Conservation (phyloP, 257 asterid species). For the Forsythia viridissima region DNA sequence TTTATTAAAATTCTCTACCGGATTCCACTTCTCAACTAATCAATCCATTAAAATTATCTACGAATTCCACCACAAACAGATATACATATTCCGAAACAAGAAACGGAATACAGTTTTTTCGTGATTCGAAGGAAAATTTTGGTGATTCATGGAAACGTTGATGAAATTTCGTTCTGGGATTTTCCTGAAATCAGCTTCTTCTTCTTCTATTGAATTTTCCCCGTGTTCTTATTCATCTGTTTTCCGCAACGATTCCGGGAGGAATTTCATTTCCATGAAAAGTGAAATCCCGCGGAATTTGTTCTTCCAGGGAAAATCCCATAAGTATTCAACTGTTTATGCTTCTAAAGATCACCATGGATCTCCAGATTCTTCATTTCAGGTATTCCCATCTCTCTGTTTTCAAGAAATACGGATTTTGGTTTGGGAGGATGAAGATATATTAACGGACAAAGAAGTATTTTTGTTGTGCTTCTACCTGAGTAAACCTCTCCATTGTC, state of each 20-base stretch:
- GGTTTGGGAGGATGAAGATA: no score
- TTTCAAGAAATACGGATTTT: no score
- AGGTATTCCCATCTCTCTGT: constrained; percentile 37
- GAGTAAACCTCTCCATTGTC: no score
- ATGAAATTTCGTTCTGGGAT: constrained; percentile 1
- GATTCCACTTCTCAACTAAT: no score
- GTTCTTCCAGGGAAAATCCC: constrained; percentile 22
- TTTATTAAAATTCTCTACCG: no score
- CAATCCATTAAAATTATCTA: no score
- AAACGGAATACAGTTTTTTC: neutral
- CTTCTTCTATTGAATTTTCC: constrained; percentile 31
- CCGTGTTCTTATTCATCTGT: constrained; percentile 27
- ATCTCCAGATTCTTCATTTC: constrained; percentile 33
- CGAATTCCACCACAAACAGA: no score
- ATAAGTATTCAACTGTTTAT: constrained; percentile 40
- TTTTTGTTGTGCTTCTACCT: no score
- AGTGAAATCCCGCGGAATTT: constrained; percentile 12
- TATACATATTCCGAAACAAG: no score
- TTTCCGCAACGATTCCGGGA: constrained; percentile 21
- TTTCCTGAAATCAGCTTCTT: neutral
- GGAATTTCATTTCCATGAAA: constrained; percentile 22
- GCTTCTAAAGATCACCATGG: constrained; percentile 38
- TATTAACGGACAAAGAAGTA: no score
- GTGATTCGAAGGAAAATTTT: neutral
- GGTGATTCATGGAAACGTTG: constrained; percentile 21